Evolutionary conservation across 768 basidiomycete genomes (phyloP).

Genomic region (Mycena haematopus): DNA sequence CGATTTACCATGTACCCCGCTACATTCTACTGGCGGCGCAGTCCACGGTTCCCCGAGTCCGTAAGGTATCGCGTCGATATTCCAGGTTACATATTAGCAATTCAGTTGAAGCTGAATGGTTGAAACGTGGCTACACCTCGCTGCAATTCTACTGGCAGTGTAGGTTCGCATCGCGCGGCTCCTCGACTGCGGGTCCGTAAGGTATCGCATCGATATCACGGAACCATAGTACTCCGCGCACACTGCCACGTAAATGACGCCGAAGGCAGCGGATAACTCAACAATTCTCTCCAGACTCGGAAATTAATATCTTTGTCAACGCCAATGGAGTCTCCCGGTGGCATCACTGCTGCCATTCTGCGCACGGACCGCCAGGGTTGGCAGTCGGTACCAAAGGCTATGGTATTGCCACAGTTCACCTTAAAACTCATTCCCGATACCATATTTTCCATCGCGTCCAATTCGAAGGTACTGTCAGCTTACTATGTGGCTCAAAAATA

Average conservation of each 20-base stretch:
- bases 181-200: too few species aligned
- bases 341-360: conserved; percentile 26
- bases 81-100: too few species aligned
- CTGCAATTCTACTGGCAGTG: neutral
- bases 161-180: too few species aligned
- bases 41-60: too few species aligned
- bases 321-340: conserved; percentile 23
- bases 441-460: conserved; percentile 25
- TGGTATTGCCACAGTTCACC: conserved; percentile 7
- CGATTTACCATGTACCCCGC: too few species aligned
- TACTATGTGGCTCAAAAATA: neutral
- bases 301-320: conserved; percentile 21
- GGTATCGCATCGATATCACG: too few species aligned
- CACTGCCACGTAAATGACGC: too few species aligned
- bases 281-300: conserved; percentile 18
- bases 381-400: conserved; percentile 30
- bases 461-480: conserved; percentile 27
- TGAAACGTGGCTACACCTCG: too few species aligned
- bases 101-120: too few species aligned
- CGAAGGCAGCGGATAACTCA: neutral
- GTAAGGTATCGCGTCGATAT: too few species aligned
- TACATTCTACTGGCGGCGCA: too few species aligned
- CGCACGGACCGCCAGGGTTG: conserved; percentile 24
- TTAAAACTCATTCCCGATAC: conserved; percentile 2
- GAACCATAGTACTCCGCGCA: too few species aligned